These are phyloP conservation scores for Daldinia sp. DNA, from an alignment of 2,329 filamentous ascomycete genomes.

Conservation along the genomic window DNA sequence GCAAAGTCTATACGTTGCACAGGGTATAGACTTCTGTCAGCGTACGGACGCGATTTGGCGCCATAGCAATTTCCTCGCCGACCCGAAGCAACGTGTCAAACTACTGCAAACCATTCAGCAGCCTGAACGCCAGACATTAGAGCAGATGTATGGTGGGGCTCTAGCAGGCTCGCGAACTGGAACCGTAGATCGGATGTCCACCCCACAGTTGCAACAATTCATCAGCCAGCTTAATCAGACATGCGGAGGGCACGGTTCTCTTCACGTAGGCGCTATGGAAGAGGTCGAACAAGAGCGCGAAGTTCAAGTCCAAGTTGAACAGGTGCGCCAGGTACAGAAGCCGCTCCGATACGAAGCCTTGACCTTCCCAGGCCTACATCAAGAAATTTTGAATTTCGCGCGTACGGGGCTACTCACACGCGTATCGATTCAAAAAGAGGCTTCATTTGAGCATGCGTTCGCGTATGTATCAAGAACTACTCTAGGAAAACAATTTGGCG, in stretches of 20 bases:
- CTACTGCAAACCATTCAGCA: slow-evolving; percentile 54
- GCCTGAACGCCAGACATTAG: slow-evolving; percentile 64
- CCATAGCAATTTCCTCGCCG: slow-evolving; percentile 51
- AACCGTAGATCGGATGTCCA: slow-evolving; percentile 34
- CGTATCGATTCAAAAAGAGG: slow-evolving; percentile 31
- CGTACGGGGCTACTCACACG: slow-evolving; percentile 51
- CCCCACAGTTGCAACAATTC: slow-evolving; percentile 37
- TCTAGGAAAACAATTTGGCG: slow-evolving; percentile 47
- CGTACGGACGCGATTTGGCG: slow-evolving; percentile 58
- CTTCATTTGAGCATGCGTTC: slow-evolving; percentile 55
- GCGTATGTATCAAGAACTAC: slow-evolving; percentile 49
- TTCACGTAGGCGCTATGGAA: slow-evolving; percentile 60
- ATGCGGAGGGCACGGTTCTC: slow-evolving; percentile 39
- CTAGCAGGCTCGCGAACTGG: slow-evolving; percentile 21
- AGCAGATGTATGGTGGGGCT: slow-evolving; percentile 61
- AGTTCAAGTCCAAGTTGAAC: slow-evolving; percentile 65
- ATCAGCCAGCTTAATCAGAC: slow-evolving; percentile 45
- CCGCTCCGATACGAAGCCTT: slow-evolving; percentile 52
- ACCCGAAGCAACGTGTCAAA: slow-evolving; percentile 45
- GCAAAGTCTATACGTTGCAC: slow-evolving; percentile 64
- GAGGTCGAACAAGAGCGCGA: slow-evolving; percentile 70
- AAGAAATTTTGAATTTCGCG: slow-evolving; percentile 55
- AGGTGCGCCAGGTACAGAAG: slow-evolving; percentile 63
- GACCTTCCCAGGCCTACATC: slow-evolving; percentile 56
- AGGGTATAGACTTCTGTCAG: slow-evolving; percentile 68